Percentiles rank a stretch among this genome's conserved stretches.
These are phyloP conservation scores for Beta lomatogona DNA, from an alignment of 179 eudicot species.

Conservation along the genomic window DNA sequence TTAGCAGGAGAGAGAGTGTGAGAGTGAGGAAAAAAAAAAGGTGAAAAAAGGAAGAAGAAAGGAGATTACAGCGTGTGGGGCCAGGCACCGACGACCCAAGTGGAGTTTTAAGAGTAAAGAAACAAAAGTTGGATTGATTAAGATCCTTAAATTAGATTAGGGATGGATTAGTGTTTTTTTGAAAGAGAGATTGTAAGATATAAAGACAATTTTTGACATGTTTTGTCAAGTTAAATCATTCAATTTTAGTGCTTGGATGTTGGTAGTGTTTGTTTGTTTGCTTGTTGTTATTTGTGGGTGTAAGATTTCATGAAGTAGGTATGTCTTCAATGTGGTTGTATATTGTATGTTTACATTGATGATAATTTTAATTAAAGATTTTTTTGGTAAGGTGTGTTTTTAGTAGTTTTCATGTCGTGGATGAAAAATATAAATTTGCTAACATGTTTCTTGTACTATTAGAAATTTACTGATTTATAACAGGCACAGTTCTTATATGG, in stretches of 20 bases:
- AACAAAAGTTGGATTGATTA: not conserved
- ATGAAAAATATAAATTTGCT: no score
- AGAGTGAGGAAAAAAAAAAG: slow-evolving; percentile 15
- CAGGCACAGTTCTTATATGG: no score
- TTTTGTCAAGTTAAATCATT: slow-evolving; percentile 12
- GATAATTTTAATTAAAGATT: no score
- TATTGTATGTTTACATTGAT: no score
- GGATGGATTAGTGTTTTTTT: no score
- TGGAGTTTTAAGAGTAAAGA: not conserved
- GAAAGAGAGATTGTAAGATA: no score
- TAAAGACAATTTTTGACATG: not conserved
- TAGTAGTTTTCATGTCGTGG: no score
- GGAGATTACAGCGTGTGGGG: slow-evolving; percentile 18
- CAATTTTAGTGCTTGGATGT: slow-evolving; percentile 5
- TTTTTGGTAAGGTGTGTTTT: no score
- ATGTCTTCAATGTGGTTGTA: not conserved
- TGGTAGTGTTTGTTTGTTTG: not conserved
- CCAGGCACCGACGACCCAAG: slow-evolving; percentile 16
- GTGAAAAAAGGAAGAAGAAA: not conserved
- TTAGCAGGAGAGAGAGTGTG: slow-evolving; percentile 1
- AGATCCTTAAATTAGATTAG: not conserved
- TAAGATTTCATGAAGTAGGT: not conserved
- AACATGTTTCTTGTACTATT: no score
- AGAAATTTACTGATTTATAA: no score
- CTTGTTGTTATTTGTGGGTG: not conserved